These are phyloP conservation scores for Saturnispora mendoncae DNA, from an alignment of 805 yeast species.

Conservation along the genomic window DNA sequence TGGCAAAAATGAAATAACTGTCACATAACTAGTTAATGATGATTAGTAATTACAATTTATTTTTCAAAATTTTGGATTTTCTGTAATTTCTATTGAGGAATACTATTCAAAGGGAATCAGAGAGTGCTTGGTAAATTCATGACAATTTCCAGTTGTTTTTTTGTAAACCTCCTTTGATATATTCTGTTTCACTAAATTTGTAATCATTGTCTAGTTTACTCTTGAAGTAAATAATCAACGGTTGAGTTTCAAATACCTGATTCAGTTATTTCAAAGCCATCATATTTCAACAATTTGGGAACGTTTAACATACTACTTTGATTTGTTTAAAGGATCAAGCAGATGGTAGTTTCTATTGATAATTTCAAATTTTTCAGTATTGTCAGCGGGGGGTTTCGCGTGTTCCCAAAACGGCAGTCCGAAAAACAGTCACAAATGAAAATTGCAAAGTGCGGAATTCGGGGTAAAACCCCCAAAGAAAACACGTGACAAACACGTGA, in stretches of 20 bases:
- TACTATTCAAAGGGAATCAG: too few species aligned
- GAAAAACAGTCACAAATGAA: constrained; percentile 3
- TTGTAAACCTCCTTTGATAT: too few species aligned
- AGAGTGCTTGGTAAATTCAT: too few species aligned
- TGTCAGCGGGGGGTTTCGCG: neutral
- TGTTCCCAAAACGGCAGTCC: neutral
- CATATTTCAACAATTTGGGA: too few species aligned
- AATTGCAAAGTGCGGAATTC: neutral
- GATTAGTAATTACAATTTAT: neutral
- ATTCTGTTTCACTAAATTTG: too few species aligned
- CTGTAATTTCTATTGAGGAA: too few species aligned
- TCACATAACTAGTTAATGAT: neutral
- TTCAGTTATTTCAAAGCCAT: too few species aligned
- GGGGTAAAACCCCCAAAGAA: neutral
- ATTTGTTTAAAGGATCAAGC: neutral
- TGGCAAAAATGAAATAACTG: neutral
- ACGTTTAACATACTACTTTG: neutral
- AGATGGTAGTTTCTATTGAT: neutral
- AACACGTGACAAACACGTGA: constrained; percentile 6
- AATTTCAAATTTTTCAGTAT: neutral
- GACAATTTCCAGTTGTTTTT: too few species aligned
- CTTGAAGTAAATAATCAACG: too few species aligned
- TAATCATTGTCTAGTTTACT: too few species aligned
- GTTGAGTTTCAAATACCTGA: too few species aligned
- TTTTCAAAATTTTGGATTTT: too few species aligned